These are phyloP conservation scores for Ogataea chonburiensis DNA, from an alignment of 805 yeast species.

Conservation along the genomic window DNA sequence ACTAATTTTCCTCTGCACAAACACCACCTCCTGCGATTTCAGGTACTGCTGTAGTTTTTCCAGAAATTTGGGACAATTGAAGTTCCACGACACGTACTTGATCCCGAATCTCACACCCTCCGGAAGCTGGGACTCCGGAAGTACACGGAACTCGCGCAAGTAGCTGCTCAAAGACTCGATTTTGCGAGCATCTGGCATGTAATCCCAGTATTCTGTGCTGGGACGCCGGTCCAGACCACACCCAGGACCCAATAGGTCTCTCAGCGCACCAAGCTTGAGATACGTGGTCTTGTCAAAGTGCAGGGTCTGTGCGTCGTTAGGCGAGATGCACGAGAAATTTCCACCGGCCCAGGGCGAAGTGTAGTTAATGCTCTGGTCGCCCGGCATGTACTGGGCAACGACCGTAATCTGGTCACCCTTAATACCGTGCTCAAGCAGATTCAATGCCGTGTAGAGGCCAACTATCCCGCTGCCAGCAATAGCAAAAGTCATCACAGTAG, in stretches of 20 bases:
- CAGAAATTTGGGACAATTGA: slow-evolving; percentile 67
- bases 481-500: slow-evolving; percentile 17
- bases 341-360: slow-evolving; percentile 85
- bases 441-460: slow-evolving; percentile 62
- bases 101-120: slow-evolving; percentile 57
- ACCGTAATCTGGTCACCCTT: slow-evolving; percentile 48
- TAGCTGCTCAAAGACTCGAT: slow-evolving; percentile 48
- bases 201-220: slow-evolving; percentile 63
- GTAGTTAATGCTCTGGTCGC: slow-evolving; percentile 70
- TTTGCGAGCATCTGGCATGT: slow-evolving; percentile 44
- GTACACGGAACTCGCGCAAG: slow-evolving; percentile 43
- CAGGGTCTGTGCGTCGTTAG: slow-evolving; percentile 50
- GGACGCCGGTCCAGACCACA: slow-evolving; percentile 55
- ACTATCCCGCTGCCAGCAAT: slow-evolving; percentile 59
- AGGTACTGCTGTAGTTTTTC: slow-evolving; percentile 46
- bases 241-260: slow-evolving; percentile 41
- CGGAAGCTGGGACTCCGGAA: slow-evolving; percentile 44
- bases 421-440: slow-evolving; percentile 43
- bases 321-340: slow-evolving; percentile 60
- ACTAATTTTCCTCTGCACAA: slow-evolving; percentile 44
- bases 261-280: slow-evolving; percentile 43
- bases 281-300: slow-evolving; percentile 59
- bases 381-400: slow-evolving; percentile 68
- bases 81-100: slow-evolving; percentile 59
- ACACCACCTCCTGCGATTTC: slow-evolving; percentile 47